Evolutionary conservation across 768 basidiomycete species (phyloP).

Genomic region (Phanerochaete carnosa): DNA sequence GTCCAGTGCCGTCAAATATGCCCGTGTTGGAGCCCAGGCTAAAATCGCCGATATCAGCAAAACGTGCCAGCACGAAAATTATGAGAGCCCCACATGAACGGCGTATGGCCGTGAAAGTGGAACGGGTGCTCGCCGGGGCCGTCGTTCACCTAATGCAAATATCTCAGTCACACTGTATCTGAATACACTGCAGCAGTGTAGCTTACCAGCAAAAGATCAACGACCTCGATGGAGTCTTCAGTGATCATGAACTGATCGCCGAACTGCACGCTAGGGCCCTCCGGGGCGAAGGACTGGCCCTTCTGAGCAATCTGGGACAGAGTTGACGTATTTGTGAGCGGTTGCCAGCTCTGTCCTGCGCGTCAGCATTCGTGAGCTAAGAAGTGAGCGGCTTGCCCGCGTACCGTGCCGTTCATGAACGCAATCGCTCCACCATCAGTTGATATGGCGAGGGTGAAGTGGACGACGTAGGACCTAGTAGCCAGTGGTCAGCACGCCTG

Average conservation of each 20-base stretch:
- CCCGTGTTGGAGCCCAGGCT: slow-evolving; percentile 34
- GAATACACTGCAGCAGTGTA: neutral
- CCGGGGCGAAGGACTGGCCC: slow-evolving; percentile 8
- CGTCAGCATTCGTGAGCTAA: no score
- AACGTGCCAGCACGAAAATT: neutral
- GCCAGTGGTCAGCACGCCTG: neutral
- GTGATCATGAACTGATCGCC: slow-evolving; percentile 22
- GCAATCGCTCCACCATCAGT: slow-evolving; percentile 19
- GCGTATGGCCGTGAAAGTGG: slow-evolving; percentile 35
- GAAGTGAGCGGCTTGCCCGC: neutral
- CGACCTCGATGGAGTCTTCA: slow-evolving; percentile 18
- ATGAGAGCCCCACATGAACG: slow-evolving; percentile 15
- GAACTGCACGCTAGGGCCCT: slow-evolving; percentile 12
- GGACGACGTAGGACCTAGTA: slow-evolving; percentile 11
- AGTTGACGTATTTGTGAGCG: slow-evolving; percentile 18
- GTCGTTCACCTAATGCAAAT: slow-evolving; percentile 14
- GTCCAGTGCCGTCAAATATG: slow-evolving; percentile 22
- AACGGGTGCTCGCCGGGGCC: slow-evolving; percentile 34
- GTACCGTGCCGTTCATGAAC: slow-evolving; percentile 28
- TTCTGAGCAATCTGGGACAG: slow-evolving; percentile 16
- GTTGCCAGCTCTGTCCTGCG: slow-evolving; percentile 20
- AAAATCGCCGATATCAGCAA: neutral
- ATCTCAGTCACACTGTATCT: neutral
- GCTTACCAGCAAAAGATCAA: slow-evolving; percentile 21
- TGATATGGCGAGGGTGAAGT: slow-evolving; percentile 22